phyloP scores from a whole-genome alignment of 108 stramenopile species.

The Pseudonitzschia multiseries region DNA sequence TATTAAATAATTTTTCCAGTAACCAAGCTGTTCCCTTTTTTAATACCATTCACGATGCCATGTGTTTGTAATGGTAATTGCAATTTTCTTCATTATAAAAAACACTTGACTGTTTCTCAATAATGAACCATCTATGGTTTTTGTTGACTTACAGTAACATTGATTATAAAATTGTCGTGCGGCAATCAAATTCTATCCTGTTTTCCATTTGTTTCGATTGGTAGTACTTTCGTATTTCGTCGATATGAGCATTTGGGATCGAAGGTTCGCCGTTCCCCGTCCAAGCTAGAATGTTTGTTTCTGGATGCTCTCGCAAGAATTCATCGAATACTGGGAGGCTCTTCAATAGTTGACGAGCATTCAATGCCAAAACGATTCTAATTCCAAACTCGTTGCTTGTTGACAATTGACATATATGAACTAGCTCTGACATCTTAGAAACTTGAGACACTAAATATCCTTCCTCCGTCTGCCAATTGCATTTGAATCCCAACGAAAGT shows the following conservation, averaged over 20 bases:
- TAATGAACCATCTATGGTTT: no score
- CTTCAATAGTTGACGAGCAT: conserved; percentile 46
- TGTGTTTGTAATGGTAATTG: no score
- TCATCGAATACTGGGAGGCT: conserved; percentile 32
- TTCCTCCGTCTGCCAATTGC: conserved; percentile 16
- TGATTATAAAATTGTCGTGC: background rate
- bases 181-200: conserved; percentile 14
- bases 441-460: conserved; percentile 33
- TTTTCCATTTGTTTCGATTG: conserved; percentile 10
- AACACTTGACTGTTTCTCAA: no score
- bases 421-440: conserved; percentile 30
- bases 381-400: background rate
- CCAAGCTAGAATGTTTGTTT: conserved; percentile 46
- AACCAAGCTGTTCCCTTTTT: no score
- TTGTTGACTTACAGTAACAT: background rate
- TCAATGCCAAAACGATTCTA: conserved; percentile 45
- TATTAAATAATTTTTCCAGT: no score
- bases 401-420: conserved; percentile 18
- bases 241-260: conserved; percentile 16
- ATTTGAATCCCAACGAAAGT: conserved; percentile 48
- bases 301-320: conserved; percentile 35
- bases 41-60: no score
- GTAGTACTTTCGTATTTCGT: background rate
- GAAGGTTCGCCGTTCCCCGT: conserved; percentile 53
- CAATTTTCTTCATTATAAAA: no score